Evolutionary conservation across 495 filamentous ascomycete species (phyloP), one percentile per base, ranked within the genome.

Genomic region (Penicillium daleae): DNA sequence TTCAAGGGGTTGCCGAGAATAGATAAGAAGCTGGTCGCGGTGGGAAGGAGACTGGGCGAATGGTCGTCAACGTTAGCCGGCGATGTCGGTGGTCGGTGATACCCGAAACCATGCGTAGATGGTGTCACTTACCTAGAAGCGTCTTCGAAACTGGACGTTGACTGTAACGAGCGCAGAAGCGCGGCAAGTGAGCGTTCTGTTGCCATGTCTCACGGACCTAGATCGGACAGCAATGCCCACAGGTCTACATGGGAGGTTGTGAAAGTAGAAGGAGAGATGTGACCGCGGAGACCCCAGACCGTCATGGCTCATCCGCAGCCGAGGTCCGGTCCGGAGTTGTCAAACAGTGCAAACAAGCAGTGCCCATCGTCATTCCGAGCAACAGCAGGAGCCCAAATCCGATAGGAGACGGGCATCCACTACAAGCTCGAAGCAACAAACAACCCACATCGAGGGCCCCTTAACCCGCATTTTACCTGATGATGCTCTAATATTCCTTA

Each of bases 1-100:
- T 99, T 99, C 35, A 97, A 82, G 12, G 93, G 95, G 66, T 99
- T 99, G 35, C 86, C 87, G 40, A 99, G 87, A 33, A 88, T 86
- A 22, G 91, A 89, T 26, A 99, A 81, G 29, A 99, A 86, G 27
- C 90, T 88, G 29, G 90, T 87, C 17, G 94, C 92, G 39, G 90
- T 94, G 51, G 84, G 87, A 63, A 95, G 87, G 59, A 99, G 85
- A 57, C 89, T 90, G 63, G 42, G 59, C 37, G 37, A 26, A 58
- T 37, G 21, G 52, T 21, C 12, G 35, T 54, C 21, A 54, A 13
- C 2, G 62, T 70, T 60, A 72, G 62, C 60, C 52, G 48, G 44
- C 31, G 33, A 15, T 37, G 49, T 58, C 53, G 52, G 52, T 42
- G 19, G 22, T 54, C 31, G 15, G n/a, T 26, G 57, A 32, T 33